Conservation (phyloP, 2,329 filamentous ascomycete genomes). For the Colletotrichum aenigma region DNA sequence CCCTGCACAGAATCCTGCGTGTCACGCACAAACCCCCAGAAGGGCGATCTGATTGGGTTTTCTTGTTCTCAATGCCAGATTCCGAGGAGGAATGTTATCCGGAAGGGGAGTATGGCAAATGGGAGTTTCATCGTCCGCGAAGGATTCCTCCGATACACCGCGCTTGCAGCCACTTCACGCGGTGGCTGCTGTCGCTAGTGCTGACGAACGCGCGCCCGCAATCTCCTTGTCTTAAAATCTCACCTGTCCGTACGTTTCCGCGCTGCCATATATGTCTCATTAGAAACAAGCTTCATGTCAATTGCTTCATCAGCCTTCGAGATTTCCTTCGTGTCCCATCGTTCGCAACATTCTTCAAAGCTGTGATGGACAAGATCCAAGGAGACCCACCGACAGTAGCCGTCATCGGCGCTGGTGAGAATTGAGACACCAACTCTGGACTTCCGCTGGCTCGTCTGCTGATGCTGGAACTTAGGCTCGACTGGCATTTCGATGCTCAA, state of each 20-base stretch:
- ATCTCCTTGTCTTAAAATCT: neutral
- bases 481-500: slow-evolving; percentile 38
- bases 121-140: neutral
- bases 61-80: neutral
- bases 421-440: neutral
- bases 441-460: neutral
- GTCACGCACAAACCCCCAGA: neutral
- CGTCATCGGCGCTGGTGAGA: slow-evolving; percentile 27
- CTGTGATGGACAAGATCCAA: neutral
- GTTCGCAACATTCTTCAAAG: neutral
- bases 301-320: neutral
- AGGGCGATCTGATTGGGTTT: neutral
- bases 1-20: neutral
- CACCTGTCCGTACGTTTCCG: neutral
- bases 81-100: neutral
- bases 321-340: neutral
- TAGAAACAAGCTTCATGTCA: neutral
- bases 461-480: slow-evolving; percentile 22
- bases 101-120: neutral
- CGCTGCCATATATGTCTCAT: neutral
- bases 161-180: neutral
- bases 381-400: slow-evolving; percentile 31
- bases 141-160: neutral
- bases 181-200: neutral
- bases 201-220: neutral